phyloP scores from a whole-genome alignment of 495 filamentous ascomycete species.

The Lichenothelia convexa region DNA sequence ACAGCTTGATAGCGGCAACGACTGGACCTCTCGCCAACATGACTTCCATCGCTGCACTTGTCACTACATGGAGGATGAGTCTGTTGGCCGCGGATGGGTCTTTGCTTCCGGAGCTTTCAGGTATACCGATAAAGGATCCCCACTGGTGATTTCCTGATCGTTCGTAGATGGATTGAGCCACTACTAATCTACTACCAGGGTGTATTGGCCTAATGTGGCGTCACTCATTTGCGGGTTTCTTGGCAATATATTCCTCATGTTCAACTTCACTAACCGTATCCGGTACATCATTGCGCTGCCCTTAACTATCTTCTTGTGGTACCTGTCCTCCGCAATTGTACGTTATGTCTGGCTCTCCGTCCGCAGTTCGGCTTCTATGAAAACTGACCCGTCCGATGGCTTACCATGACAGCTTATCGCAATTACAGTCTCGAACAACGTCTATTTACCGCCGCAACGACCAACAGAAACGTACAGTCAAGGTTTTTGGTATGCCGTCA shows the following conservation, averaged over 20 bases:
- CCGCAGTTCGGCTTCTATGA: not conserved
- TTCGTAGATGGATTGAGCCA: too few species aligned
- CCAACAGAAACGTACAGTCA: constrained; percentile 48
- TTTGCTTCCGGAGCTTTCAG: constrained; percentile 20
- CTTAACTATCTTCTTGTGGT: constrained; percentile 48
- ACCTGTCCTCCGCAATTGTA: constrained; percentile 45
- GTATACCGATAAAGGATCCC: constrained; percentile 25
- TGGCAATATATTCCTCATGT: constrained; percentile 54
- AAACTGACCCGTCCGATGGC: not conserved
- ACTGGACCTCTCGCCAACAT: constrained; percentile 58
- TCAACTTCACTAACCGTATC: constrained; percentile 68
- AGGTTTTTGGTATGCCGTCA: constrained; percentile 60
- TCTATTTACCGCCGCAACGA: constrained; percentile 38
- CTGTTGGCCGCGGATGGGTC: constrained; percentile 16
- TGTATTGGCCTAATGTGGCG: constrained; percentile 39
- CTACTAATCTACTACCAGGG: too few species aligned
- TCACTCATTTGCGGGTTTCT: constrained; percentile 47
- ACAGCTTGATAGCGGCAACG: constrained; percentile 43
- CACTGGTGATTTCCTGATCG: too few species aligned
- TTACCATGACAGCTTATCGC: constrained; percentile 32
- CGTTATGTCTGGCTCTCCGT: constrained; percentile 21
- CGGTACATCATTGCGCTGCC: constrained; percentile 64
- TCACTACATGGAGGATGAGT: constrained; percentile 41
- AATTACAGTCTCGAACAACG: constrained; percentile 39
- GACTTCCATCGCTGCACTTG: constrained; percentile 54